A percentile compares a stretch with the other conserved stretches of the same genome.
These are phyloP conservation scores for Ustanciosporium gigantosporum DNA, from an alignment of 1,284 basidiomycete genomes.

Conservation along the genomic window DNA sequence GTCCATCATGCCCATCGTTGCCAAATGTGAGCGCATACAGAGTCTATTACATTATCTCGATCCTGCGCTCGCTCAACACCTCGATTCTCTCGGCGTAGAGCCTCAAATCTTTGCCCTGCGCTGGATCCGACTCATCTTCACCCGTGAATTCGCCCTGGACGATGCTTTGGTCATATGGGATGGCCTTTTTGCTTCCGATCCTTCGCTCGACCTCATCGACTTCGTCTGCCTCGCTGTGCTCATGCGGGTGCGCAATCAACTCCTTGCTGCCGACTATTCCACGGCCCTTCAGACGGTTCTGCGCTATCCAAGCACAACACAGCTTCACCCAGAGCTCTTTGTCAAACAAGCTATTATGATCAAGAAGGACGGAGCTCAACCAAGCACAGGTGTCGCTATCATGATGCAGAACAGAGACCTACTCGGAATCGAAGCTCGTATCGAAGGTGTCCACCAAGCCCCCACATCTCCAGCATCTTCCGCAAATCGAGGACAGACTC, in stretches of 20 bases:
- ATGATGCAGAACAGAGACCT: conserved; percentile 44
- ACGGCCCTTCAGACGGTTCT: conserved; percentile 45
- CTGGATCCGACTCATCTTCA: conserved; percentile 56
- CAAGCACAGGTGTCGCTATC: conserved; percentile 35
- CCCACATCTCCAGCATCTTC: neutral
- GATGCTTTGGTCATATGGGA: conserved; percentile 56
- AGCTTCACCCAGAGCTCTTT: conserved; percentile 14
- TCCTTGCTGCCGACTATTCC: conserved; percentile 46
- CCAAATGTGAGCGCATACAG: conserved; percentile 30
- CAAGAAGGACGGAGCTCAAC: conserved; percentile 11
- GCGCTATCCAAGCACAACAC: conserved; percentile 31
- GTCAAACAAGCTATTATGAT: conserved; percentile 41
- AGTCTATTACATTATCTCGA: conserved; percentile 34
- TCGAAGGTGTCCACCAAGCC: neutral
- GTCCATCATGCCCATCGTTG: conserved; percentile 24
- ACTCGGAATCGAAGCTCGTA: conserved; percentile 16
- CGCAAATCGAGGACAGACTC: neutral
- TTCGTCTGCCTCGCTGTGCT: conserved; percentile 56
- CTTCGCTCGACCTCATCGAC: conserved; percentile 42
- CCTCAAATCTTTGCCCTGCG: conserved; percentile 55
- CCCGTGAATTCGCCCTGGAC: conserved; percentile 45
- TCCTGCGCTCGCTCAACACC: conserved; percentile 40
- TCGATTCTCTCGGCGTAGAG: conserved; percentile 49
- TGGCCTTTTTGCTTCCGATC: conserved; percentile 42
- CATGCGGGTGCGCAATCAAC: conserved; percentile 47